phyloP scores from a whole-genome alignment of 2,329 filamentous ascomycete genomes.

The Diaporthe vexans region DNA sequence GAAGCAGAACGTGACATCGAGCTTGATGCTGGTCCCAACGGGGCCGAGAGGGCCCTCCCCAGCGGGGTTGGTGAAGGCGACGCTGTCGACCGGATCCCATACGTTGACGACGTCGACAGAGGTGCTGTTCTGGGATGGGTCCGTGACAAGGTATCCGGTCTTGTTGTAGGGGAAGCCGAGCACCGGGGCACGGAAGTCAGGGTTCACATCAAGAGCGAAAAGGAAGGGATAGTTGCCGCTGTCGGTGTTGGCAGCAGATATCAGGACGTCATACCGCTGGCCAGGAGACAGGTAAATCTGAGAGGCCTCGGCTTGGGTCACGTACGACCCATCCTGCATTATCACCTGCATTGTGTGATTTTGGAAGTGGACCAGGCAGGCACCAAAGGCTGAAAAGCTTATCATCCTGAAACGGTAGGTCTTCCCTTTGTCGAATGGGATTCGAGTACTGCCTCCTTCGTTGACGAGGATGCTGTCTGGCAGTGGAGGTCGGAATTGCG shows the following conservation, averaged over 20 bases:
- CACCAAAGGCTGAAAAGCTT: constrained; percentile 59
- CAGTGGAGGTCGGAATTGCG: constrained; percentile 55
- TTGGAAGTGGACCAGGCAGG: constrained; percentile 60
- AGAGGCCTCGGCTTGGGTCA: constrained; percentile 52
- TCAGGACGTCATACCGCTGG: constrained; percentile 62
- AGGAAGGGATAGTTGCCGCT: constrained; percentile 60
- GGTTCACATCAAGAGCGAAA: constrained; percentile 59
- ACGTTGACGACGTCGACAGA: constrained; percentile 50
- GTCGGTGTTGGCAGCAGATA: constrained; percentile 51
- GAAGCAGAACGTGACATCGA: constrained; percentile 70
- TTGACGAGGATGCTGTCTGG: constrained; percentile 59
- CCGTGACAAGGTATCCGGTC: constrained; percentile 60
- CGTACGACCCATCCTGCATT: constrained; percentile 58
- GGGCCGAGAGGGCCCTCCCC: constrained; percentile 62
- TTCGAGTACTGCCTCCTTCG: constrained; percentile 55
- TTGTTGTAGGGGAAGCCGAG: constrained; percentile 55
- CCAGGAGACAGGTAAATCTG: constrained; percentile 58
- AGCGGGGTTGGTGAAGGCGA: constrained; percentile 69
- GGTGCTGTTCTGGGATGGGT: constrained; percentile 48
- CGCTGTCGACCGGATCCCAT: constrained; percentile 73
- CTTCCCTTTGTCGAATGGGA: constrained; percentile 57
- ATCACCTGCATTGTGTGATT: constrained; percentile 61
- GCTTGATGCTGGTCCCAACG: constrained; percentile 68
- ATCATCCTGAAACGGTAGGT: constrained; percentile 64
- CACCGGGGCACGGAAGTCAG: constrained; percentile 54